Conservation (phyloP, 306 rosid genomes). For the Vicia sativa region DNA sequence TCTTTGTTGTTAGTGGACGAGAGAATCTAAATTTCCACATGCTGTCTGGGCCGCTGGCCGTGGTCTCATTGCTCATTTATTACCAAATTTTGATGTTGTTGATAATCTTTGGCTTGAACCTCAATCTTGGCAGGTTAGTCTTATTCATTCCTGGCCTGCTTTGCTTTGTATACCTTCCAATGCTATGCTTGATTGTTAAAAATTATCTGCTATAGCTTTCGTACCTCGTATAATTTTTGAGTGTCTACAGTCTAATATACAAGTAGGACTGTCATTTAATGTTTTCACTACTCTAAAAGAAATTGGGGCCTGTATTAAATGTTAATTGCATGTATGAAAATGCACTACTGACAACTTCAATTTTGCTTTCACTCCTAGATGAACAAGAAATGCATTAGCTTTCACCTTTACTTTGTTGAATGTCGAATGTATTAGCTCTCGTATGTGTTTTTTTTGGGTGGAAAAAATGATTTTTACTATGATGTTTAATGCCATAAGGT, state of each 20-base stretch:
- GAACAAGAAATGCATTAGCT: slow-evolving; percentile 24
- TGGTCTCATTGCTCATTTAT: slow-evolving; percentile 75
- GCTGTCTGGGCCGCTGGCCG: slow-evolving; percentile 99
- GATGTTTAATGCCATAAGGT: slow-evolving; percentile 3
- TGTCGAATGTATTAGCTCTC: slow-evolving; percentile 19
- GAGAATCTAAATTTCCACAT: slow-evolving; percentile 88
- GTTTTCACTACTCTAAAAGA: slow-evolving; percentile 1
- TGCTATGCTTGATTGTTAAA: slow-evolving; percentile 23
- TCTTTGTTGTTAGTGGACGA: slow-evolving; percentile 75
- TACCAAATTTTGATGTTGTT: slow-evolving; percentile 87
- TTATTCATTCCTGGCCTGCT: slow-evolving; percentile 31
- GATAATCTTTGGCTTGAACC: slow-evolving; percentile 97
- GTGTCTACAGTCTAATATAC: slow-evolving; percentile 23
- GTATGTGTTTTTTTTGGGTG: background rate
- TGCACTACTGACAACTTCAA: background rate
- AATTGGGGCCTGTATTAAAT: background rate
- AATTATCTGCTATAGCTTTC: slow-evolving; percentile 15
- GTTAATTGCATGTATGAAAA: slow-evolving; percentile 12
- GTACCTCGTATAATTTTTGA: slow-evolving; percentile 1
- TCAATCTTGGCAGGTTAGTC: slow-evolving; percentile 91
- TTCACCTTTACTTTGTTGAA: slow-evolving; percentile 17
- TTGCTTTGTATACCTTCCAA: slow-evolving; percentile 20
- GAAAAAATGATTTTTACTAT: background rate
- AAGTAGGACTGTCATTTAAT: slow-evolving; percentile 12
- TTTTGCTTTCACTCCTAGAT: slow-evolving; percentile 14